A percentile compares a stretch with the other conserved stretches of the same genome.
phyloP scores from a whole-genome alignment of 768 basidiomycete genomes.

The Jaapia argillacea region DNA sequence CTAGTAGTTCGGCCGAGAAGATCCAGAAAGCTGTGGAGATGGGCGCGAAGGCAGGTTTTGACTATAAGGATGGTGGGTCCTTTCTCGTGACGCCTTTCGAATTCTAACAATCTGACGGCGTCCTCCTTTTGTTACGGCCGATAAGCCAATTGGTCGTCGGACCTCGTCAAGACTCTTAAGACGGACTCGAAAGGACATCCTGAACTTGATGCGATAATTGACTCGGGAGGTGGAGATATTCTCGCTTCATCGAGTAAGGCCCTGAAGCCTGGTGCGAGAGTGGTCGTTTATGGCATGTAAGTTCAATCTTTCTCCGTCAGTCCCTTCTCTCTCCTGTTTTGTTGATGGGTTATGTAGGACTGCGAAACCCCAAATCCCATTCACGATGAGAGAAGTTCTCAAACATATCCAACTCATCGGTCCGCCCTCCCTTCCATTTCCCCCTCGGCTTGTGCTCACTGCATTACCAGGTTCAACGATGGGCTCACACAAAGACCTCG shows the following conservation, averaged over 20 bases:
- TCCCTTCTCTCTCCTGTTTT: not conserved
- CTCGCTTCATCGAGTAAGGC: slow-evolving; percentile 21
- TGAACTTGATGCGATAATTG: slow-evolving; percentile 30
- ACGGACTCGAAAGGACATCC: slow-evolving; percentile 7
- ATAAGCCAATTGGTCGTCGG: slow-evolving; percentile 23
- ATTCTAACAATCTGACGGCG: not conserved
- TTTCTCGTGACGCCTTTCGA: slow-evolving; percentile 9
- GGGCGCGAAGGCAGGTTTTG: slow-evolving; percentile 71
- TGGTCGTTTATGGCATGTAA: slow-evolving; percentile 30
- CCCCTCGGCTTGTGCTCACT: not conserved
- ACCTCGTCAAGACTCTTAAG: slow-evolving; percentile 22
- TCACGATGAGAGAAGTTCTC: slow-evolving; percentile 75
- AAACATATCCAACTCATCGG: slow-evolving; percentile 68
- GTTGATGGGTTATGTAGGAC: slow-evolving; percentile 36
- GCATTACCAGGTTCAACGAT: slow-evolving; percentile 59
- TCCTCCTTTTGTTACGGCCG: not conserved
- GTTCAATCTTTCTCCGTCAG: too few species aligned
- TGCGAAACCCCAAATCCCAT: slow-evolving; percentile 40
- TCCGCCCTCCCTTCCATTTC: slow-evolving; percentile 18
- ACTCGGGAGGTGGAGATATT: slow-evolving; percentile 35
- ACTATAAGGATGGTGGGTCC: slow-evolving; percentile 54
- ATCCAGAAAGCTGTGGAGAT: slow-evolving; percentile 52
- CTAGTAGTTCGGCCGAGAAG: slow-evolving; percentile 62
- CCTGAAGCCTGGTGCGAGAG: slow-evolving; percentile 24
- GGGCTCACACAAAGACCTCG: slow-evolving; percentile 70